A percentile compares a stretch with the other conserved stretches of the same genome.
These are phyloP conservation scores for Arthrobotrys musiformis DNA, from an alignment of 2,329 filamentous ascomycete genomes.

Conservation along the genomic window DNA sequence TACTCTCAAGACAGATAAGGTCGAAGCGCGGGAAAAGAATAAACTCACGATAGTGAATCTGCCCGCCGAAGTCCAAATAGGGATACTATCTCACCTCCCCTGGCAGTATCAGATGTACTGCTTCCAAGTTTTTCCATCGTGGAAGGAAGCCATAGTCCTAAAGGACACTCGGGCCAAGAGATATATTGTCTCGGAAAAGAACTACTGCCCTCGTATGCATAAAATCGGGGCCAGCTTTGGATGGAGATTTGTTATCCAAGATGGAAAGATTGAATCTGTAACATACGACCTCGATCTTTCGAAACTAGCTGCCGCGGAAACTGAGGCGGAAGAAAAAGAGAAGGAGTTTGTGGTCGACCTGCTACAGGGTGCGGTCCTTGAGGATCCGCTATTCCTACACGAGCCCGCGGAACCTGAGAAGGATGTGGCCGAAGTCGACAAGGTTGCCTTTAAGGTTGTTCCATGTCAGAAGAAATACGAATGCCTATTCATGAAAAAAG, in stretches of 20 bases:
- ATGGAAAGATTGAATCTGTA: constrained; percentile 40
- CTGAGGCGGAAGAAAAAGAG: constrained; percentile 16
- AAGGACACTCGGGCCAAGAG: constrained; percentile 24
- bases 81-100: constrained; percentile 37
- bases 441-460: constrained; percentile 36
- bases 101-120: constrained; percentile 52
- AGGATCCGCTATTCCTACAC: constrained; percentile 37
- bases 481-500: constrained; percentile 19
- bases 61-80: constrained; percentile 37
- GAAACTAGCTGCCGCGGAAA: neutral
- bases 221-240: constrained; percentile 35
- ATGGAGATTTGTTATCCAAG: constrained; percentile 31
- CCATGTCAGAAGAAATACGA: constrained; percentile 33
- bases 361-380: constrained; percentile 36
- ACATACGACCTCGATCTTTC: constrained; percentile 40
- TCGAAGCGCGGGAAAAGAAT: constrained; percentile 33
- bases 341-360: constrained; percentile 34
- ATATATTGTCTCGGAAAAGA: constrained; percentile 33
- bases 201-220: constrained; percentile 50
- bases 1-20: constrained; percentile 17
- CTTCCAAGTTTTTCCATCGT: constrained; percentile 42
- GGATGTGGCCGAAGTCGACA: constrained; percentile 22
- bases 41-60: constrained; percentile 44
- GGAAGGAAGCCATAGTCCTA: constrained; percentile 38
- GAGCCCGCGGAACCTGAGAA: constrained; percentile 12